These are phyloP conservation scores for Geotrichum restrictum DNA, from an alignment of 1,139 yeast genomes.

Conservation along the genomic window DNA sequence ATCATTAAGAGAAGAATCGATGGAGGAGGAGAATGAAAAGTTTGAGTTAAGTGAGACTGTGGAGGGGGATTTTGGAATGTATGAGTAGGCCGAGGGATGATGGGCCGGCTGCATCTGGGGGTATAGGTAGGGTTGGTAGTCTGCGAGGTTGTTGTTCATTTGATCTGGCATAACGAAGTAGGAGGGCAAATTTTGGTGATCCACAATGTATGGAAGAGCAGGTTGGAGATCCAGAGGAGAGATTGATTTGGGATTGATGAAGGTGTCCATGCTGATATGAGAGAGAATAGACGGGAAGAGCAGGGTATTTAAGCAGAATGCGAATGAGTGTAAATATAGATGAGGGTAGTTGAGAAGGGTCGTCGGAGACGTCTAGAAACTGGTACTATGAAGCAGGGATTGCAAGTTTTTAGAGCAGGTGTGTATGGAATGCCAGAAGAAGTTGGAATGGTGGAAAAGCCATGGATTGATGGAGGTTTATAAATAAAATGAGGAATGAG, in stretches of 20 bases:
- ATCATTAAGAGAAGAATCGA: not conserved
- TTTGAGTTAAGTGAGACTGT: conserved; percentile 1
- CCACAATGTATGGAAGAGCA: not conserved
- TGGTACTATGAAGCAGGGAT: too few relatives aligned
- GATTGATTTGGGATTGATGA: not conserved
- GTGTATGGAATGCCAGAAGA: not conserved
- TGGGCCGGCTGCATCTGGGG: not conserved
- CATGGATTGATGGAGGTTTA: conserved; percentile 1
- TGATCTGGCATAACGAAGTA: not conserved
- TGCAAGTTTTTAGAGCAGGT: too few relatives aligned
- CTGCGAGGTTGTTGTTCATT: not conserved
- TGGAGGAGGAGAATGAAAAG: conserved; percentile 1
- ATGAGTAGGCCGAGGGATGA: not conserved
- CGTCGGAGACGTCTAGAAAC: too few relatives aligned
- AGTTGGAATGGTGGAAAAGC: not conserved
- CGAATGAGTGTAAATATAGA: too few relatives aligned
- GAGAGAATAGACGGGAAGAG: not conserved
- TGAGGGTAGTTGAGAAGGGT: too few relatives aligned
- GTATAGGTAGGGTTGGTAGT: not conserved
- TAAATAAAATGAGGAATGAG: not conserved
- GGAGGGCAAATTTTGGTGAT: not conserved
- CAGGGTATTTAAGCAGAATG: not conserved
- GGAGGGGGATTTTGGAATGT: not conserved
- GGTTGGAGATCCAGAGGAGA: not conserved
- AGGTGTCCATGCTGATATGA: not conserved